Percentiles rank a stretch among this genome's conserved stretches.
Conservation (phyloP, 1,284 basidiomycete species). For the Trichosporon asahii region DNA sequence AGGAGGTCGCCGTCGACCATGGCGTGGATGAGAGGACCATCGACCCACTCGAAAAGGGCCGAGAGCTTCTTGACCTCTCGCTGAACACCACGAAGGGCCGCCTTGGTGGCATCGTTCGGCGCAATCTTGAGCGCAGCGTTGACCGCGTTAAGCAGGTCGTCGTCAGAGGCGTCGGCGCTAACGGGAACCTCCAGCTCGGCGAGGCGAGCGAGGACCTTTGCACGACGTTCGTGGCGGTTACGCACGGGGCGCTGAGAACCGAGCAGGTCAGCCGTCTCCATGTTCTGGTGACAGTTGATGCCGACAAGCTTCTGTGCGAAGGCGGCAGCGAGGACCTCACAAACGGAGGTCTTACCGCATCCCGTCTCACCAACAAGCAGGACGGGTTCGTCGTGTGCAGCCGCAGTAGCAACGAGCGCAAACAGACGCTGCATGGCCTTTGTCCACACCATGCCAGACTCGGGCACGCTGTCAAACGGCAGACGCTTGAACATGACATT, state of each 20-base stretch:
- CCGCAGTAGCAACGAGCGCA: constrained; percentile 73
- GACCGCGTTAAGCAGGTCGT: constrained; percentile 26
- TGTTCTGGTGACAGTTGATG: constrained; percentile 97
- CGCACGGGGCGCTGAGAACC: constrained; percentile 92
- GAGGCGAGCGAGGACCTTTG: constrained; percentile 42
- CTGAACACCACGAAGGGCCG: constrained; percentile 22
- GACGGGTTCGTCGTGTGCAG: constrained; percentile 90
- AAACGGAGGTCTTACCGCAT: constrained; percentile 95
- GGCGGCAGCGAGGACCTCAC: constrained; percentile 78
- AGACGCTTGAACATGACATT: constrained; percentile 40
- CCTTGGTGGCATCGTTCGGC: constrained; percentile 19
- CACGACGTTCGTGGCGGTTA: constrained; percentile 61
- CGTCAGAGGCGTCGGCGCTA: constrained; percentile 26
- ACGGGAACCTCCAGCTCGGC: constrained; percentile 36
- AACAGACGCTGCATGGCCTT: constrained; percentile 87
- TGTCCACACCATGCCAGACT: constrained; percentile 74
- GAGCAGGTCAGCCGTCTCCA: constrained; percentile 96
- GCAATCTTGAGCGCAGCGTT: constrained; percentile 17
- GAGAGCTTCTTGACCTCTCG: constrained; percentile 54
- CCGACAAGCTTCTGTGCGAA: constrained; percentile 64
- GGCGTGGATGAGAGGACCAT: constrained; percentile 88
- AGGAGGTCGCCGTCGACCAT: constrained; percentile 85
- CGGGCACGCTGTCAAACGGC: constrained; percentile 31
- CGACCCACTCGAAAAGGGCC: constrained; percentile 94
- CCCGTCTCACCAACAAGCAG: constrained; percentile 98